A percentile compares a stretch with the other conserved stretches of the same genome.
phyloP scores from a whole-genome alignment of 2,329 filamentous ascomycete species.

The Graphium sp. region DNA sequence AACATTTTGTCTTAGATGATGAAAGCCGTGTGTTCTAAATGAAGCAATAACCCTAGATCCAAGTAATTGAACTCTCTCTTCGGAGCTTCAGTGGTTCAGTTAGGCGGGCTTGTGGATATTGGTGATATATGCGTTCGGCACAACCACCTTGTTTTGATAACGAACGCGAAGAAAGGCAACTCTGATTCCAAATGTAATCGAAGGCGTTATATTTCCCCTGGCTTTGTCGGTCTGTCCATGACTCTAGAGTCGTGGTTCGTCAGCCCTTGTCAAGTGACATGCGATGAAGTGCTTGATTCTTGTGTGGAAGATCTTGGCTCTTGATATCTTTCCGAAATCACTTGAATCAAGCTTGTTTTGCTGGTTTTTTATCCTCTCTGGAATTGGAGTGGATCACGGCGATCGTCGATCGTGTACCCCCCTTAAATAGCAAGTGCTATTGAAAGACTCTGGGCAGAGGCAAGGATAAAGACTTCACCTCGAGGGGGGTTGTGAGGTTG shows the following conservation, averaged over 20 bases:
- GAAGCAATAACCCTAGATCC: constrained; percentile 54
- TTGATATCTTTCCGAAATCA: too few species aligned
- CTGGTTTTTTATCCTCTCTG: too few species aligned
- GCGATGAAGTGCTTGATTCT: too few species aligned
- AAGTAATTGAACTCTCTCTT: constrained; percentile 67
- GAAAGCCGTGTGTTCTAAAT: constrained; percentile 97
- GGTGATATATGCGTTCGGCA: constrained; percentile 99
- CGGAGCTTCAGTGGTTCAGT: constrained; percentile 77
- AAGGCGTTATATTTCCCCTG: constrained; percentile 3
- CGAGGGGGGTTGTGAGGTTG: too few species aligned
- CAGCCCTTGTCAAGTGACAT: constrained; percentile 1
- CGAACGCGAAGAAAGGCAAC: constrained; percentile 95
- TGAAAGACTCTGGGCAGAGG: too few species aligned
- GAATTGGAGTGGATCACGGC: too few species aligned
- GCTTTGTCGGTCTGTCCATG: not conserved
- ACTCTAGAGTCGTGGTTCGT: not conserved
- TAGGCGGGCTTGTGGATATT: constrained; percentile 48
- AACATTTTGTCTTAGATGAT: constrained; percentile 58
- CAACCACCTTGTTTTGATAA: constrained; percentile 90
- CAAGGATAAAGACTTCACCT: too few species aligned
- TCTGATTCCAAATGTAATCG: constrained; percentile 52
- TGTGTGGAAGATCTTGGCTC: too few species aligned
- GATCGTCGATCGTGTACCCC: too few species aligned
- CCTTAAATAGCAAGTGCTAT: too few species aligned
- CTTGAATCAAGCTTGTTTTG: too few species aligned